phyloP scores from a whole-genome alignment of 352 stramenopile genomes.

The Globisporangium yorkense region DNA sequence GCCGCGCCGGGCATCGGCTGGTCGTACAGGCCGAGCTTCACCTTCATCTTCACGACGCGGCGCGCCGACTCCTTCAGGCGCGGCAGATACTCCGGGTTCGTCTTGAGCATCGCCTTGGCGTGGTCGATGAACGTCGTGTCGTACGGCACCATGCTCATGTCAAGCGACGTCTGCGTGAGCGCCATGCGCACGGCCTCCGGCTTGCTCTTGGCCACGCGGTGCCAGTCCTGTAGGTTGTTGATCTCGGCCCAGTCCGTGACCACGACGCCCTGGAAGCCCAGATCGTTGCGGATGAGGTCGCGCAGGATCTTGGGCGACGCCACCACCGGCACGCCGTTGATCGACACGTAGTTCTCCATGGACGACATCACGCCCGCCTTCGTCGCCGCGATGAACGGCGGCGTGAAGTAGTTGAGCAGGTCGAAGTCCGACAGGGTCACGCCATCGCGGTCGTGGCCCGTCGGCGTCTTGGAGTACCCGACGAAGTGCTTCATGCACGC shows the following conservation, averaged over 20 bases:
- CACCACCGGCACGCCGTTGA: constrained; percentile 89
- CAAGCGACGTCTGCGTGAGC: constrained; percentile 71
- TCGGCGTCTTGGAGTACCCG: constrained; percentile 78
- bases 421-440: constrained; percentile 74
- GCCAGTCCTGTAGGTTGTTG: constrained; percentile 72
- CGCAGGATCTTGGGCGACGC: constrained; percentile 72
- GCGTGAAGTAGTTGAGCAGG: constrained; percentile 81
- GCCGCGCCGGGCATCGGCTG: constrained; percentile 42
- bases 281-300: constrained; percentile 78
- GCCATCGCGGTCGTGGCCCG: constrained; percentile 72
- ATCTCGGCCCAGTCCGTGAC: constrained; percentile 93
- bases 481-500: constrained; percentile 91
- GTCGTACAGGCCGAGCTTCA: constrained; percentile 65
- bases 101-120: constrained; percentile 27
- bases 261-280: constrained; percentile 84
- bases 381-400: constrained; percentile 76
- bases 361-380: constrained; percentile 74
- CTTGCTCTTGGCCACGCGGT: constrained; percentile 40
- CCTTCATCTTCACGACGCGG: constrained; percentile 70
- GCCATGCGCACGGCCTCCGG: constrained; percentile 62
- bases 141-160: constrained; percentile 89
- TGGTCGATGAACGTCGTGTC: constrained; percentile 47
- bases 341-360: constrained; percentile 93
- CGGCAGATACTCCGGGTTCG: constrained; percentile 24
- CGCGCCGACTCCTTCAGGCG: constrained; percentile 51